A percentile compares a stretch with the other conserved stretches of the same genome.
Conservation (phyloP, 1,284 basidiomycete genomes). For the Melanopsichium pennsylvanicum region DNA sequence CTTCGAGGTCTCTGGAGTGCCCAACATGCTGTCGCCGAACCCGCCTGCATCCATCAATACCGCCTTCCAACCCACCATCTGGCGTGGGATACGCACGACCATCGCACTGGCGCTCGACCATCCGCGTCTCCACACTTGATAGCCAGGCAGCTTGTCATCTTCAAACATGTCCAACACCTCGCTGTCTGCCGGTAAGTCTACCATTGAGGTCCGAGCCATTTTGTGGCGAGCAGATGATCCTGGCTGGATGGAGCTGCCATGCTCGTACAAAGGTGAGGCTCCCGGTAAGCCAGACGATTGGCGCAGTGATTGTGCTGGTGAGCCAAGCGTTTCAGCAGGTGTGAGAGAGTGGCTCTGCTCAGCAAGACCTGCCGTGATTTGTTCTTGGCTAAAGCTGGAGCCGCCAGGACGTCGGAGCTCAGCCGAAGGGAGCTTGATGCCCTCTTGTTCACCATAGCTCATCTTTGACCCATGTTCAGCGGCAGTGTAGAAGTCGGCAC, state of each 20-base stretch:
- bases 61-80: slow-evolving; percentile 42
- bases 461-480: background rate
- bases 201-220: background rate
- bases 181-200: background rate
- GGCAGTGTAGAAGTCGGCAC: background rate
- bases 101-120: background rate
- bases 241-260: too few relatives aligned
- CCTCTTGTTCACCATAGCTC: background rate
- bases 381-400: background rate
- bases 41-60: slow-evolving; percentile 21
- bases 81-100: slow-evolving; percentile 21
- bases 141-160: slow-evolving; percentile 31
- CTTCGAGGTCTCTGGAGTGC: background rate
- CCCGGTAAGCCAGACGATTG: background rate
- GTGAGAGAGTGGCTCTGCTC: too few relatives aligned
- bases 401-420: background rate
- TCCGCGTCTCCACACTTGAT: slow-evolving; percentile 12
- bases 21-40: background rate
- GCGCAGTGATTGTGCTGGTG: background rate
- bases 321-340: background rate
- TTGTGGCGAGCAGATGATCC: too few relatives aligned
- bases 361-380: background rate
- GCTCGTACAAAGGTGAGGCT: too few relatives aligned
- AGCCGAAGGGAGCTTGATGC: background rate
- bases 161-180: slow-evolving; percentile 21